Evolutionary conservation across 345 rosid species (phyloP).

Genomic region (Citrus glauca): DNA sequence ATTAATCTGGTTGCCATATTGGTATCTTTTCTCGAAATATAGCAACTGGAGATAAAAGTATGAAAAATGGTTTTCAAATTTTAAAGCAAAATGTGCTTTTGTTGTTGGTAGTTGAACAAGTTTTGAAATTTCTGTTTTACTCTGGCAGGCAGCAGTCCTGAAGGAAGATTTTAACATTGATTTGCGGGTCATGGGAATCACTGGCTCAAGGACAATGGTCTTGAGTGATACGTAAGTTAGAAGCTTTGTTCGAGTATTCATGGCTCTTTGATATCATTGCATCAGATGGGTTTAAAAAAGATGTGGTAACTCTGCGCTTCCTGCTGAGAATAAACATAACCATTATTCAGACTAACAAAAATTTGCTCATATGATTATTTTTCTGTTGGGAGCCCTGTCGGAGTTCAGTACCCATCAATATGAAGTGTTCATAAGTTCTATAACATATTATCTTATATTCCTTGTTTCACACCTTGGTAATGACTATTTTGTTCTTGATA

Average conservation of each 20-base stretch:
- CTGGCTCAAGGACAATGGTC: constrained; percentile 74
- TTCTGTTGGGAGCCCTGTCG: not conserved
- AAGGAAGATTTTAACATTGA: constrained; percentile 97
- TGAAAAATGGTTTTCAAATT: not conserved
- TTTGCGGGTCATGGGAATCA: constrained; percentile 94
- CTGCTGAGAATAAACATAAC: not conserved
- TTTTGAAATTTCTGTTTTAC: not conserved
- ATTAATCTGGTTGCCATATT: not conserved
- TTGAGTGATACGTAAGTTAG: constrained; percentile 78
- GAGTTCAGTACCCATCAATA: not conserved
- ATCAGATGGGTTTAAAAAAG: not conserved
- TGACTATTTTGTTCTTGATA: not conserved
- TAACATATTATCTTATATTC: not conserved
- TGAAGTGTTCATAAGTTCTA: not conserved
- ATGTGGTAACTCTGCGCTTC: not conserved
- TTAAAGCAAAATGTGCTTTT: not conserved
- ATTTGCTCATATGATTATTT: not conserved
- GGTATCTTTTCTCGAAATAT: not conserved
- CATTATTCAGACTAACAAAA: not conserved
- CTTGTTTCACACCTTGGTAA: not conserved
- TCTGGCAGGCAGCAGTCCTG: constrained; percentile 78
- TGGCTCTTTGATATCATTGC: not conserved
- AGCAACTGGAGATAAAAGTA: not conserved
- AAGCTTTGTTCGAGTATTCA: constrained; percentile 1
- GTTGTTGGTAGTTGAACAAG: not conserved